Conservation (phyloP, 176 grass and related monocot genomes). For the Thinopyrum elongatum region DNA sequence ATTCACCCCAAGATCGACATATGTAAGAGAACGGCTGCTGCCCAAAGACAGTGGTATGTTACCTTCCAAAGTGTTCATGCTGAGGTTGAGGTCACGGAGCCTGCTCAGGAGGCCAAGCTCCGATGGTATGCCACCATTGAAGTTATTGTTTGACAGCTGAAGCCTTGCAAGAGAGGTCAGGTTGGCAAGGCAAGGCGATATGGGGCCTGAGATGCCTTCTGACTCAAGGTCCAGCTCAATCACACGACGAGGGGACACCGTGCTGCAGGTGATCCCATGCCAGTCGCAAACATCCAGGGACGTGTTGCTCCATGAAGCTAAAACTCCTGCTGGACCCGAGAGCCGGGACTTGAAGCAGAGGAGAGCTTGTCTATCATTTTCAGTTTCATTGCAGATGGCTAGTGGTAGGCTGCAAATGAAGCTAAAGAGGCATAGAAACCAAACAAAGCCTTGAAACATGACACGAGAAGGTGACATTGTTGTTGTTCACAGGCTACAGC, state of each 20-base stretch:
- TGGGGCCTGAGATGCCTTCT: conserved; percentile 20
- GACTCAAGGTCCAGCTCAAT: conserved; percentile 27
- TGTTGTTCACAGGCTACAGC: background rate
- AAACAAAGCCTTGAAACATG: background rate
- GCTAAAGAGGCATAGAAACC: background rate
- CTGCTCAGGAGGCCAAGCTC: conserved; percentile 31
- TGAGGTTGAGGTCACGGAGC: conserved; percentile 54
- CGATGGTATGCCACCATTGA: conserved; percentile 36
- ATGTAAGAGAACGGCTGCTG: conserved; percentile 12
- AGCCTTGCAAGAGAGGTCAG: conserved; percentile 35
- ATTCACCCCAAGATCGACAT: conserved; percentile 30
- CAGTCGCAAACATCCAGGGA: conserved; percentile 33
- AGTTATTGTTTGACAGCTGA: conserved; percentile 40
- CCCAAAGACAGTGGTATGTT: conserved; percentile 23
- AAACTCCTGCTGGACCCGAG: background rate
- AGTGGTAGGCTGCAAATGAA: background rate
- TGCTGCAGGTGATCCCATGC: conserved; percentile 38
- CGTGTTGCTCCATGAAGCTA: conserved; percentile 42
- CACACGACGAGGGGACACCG: background rate
- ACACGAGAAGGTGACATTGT: background rate
- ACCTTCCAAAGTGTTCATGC: conserved; percentile 49
- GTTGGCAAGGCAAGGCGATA: conserved; percentile 38
- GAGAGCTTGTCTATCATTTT: conserved; percentile 32
- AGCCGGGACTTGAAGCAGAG: conserved; percentile 46
- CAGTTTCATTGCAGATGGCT: background rate